These are phyloP conservation scores for Neopestalotiopsis sp. DNA, from an alignment of 2,329 filamentous ascomycete species.

Conservation along the genomic window DNA sequence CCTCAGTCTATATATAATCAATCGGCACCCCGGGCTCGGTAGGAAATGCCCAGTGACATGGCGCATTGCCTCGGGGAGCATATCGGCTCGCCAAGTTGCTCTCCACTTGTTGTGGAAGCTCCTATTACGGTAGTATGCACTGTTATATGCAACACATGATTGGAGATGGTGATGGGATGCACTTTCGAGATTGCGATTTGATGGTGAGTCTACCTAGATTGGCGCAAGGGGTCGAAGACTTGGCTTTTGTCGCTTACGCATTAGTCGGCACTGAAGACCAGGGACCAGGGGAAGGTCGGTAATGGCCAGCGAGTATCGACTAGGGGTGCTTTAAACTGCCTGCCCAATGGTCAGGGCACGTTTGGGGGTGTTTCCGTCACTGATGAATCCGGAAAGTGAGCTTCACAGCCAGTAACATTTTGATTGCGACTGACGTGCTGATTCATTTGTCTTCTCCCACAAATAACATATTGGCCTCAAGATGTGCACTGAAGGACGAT, in stretches of 20 bases:
- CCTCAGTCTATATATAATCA: neutral
- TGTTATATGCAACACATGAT: neutral
- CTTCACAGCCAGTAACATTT: neutral
- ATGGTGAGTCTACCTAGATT: neutral
- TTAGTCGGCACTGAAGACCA: neutral
- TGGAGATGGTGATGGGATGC: neutral
- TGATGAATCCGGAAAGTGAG: constrained; percentile 7
- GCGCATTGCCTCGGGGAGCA: neutral
- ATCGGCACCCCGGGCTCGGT: neutral
- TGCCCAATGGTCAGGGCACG: constrained; percentile 1
- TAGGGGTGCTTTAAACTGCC: neutral
- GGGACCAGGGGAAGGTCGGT: neutral
- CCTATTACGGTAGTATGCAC: neutral
- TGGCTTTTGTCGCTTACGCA: constrained; percentile 16
- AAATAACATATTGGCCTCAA: neutral
- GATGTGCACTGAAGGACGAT: neutral
- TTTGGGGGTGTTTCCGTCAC: neutral
- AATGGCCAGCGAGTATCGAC: neutral
- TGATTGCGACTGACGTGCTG: neutral
- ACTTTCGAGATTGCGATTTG: neutral
- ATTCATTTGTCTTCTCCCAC: neutral
- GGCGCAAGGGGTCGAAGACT: constrained; percentile 3
- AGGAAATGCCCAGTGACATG: neutral
- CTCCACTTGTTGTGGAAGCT: constrained; percentile 8
- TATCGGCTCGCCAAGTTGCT: neutral